phyloP scores from a whole-genome alignment of 2,329 filamentous ascomycete species.

The Fusarium torulosum region DNA sequence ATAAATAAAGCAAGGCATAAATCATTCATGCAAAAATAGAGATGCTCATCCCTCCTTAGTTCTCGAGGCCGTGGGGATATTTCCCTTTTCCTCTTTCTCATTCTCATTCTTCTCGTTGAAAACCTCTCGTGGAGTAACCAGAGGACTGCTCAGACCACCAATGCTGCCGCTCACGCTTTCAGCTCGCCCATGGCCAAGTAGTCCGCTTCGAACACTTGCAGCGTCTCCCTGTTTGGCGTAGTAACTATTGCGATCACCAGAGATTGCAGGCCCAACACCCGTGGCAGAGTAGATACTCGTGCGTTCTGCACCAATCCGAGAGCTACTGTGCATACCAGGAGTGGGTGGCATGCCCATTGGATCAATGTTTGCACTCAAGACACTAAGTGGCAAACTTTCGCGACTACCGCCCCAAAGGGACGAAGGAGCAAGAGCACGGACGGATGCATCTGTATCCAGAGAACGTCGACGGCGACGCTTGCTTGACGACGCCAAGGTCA shows the following conservation, averaged over 20 bases:
- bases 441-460: slow-evolving; percentile 87
- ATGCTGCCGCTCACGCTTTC: slow-evolving; percentile 87
- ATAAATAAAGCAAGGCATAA: slow-evolving; percentile 33
- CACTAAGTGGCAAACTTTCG: slow-evolving; percentile 82
- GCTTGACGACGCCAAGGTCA: slow-evolving; percentile 85
- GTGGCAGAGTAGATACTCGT: slow-evolving; percentile 85
- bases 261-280: slow-evolving; percentile 73
- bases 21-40: slow-evolving; percentile 36
- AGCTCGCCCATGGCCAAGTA: slow-evolving; percentile 80
- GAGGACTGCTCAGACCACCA: slow-evolving; percentile 69
- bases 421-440: slow-evolving; percentile 84
- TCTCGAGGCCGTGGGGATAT: slow-evolving; percentile 26
- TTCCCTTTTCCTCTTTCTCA: slow-evolving; percentile 45
- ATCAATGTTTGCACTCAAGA: slow-evolving; percentile 79
- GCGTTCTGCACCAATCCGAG: slow-evolving; percentile 68
- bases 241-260: slow-evolving; percentile 83
- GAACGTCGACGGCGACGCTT: slow-evolving; percentile 82
- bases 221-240: slow-evolving; percentile 80
- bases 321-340: slow-evolving; percentile 65
- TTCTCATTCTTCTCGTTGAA: slow-evolving; percentile 53
- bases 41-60: slow-evolving; percentile 36
- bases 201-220: slow-evolving; percentile 81
- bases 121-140: slow-evolving; percentile 68
- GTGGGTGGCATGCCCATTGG: slow-evolving; percentile 59
- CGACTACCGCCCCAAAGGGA: slow-evolving; percentile 86